Evolutionary conservation across 116 monocot species (phyloP).

Genomic region (Trichopus zeylanicus): DNA sequence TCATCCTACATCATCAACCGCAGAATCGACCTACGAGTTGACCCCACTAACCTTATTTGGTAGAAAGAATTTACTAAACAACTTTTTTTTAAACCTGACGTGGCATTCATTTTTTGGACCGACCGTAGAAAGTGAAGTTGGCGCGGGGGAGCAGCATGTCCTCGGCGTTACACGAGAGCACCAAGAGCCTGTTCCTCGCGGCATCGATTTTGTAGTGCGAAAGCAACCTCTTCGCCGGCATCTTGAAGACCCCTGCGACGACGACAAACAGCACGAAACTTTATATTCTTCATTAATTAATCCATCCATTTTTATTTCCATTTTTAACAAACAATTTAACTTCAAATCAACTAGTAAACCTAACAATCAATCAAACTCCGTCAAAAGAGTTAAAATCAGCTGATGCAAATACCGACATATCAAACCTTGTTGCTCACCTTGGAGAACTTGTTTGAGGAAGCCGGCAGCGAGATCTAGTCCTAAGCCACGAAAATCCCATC

Average conservation of each 20-base stretch:
- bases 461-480: slow-evolving; percentile 48
- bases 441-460: slow-evolving; percentile 45
- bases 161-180: slow-evolving; percentile 77
- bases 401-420: too few relatives aligned
- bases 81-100: too few relatives aligned
- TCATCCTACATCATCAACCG: too few relatives aligned
- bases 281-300: neutral
- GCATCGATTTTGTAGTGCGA: slow-evolving; percentile 83
- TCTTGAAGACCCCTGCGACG: slow-evolving; percentile 62
- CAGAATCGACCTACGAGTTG: too few relatives aligned
- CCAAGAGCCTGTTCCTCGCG: slow-evolving; percentile 45
- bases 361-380: too few relatives aligned
- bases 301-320: neutral
- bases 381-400: too few relatives aligned
- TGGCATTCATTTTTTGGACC: too few relatives aligned
- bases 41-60: too few relatives aligned
- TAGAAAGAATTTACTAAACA: too few relatives aligned
- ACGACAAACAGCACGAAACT: neutral
- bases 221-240: slow-evolving; percentile 69
- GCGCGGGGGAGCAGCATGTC: slow-evolving; percentile 91
- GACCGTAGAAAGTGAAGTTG: slow-evolving; percentile 92
- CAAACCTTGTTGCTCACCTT: slow-evolving; percentile 17
- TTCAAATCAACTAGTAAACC: too few relatives aligned
- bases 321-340: neutral
- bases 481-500: slow-evolving; percentile 1